Base-by-base conservation (phyloP, 164 flowering plant species). In the Umbellularia californica region DNA sequence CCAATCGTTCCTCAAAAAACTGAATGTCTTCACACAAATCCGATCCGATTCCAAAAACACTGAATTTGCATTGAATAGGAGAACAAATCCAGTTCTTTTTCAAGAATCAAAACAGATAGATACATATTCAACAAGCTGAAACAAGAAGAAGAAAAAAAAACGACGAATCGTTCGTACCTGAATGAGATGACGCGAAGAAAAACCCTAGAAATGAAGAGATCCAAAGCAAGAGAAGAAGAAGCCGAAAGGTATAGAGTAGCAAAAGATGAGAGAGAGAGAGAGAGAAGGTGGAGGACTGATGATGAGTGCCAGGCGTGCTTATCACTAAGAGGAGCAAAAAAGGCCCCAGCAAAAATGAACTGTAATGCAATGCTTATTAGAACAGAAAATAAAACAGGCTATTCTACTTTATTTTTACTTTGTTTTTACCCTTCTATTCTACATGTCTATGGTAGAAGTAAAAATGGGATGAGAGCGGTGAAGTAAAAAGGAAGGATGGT, bases 261-360 rank as follows among this genome's bases (percentile, higher is more conserved):
- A 69, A 78, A 68, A 73, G 71, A 70, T 58, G 30, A 52, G 50
- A 47, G 69, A 72, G 68, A 74, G 79, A 60, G 78, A 70, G 73
- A 71, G 69, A 55, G 60, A 55, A 58, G 73, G 73, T 64, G 47
- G 10, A 41, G 47, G 50, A 24, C 75, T 62, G 86, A 82, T 84
- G 86, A 87, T 83, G 89, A 83, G 76, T 80, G 88, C 85, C 84
- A 84, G 90, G 87, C 94, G 94, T 89, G 95, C 87, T 81, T 79
- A 85, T 86, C 90, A 88, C 90, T 87, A 88, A 84, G 77, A 20
- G 47, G n/a, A 22, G 81, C 82, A 84, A 74, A 76, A 74, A 73
- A 78, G 81, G 79, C 20, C 70, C 76, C 77, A 75, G 65, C 62
- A 50, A 73, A 30, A 25, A 84, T 76, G 83, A 79, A 81, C 85